Conservation (phyloP, 179 eudicot genomes). For the Gypsophila paniculata region DNA sequence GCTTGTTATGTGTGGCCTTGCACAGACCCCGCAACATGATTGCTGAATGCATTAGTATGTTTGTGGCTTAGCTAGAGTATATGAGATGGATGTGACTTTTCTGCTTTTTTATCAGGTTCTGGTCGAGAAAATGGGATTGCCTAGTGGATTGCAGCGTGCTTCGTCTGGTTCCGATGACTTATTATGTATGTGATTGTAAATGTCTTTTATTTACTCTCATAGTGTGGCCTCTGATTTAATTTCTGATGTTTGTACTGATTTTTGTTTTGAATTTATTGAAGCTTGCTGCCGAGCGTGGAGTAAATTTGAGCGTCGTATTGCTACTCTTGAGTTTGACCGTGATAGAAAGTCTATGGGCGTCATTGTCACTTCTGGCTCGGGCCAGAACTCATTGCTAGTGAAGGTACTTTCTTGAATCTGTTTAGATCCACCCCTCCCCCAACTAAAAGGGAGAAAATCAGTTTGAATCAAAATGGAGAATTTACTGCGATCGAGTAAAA, state of each 20-base stretch:
- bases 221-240: not conserved
- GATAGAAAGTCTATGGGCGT: slow-evolving; percentile 98
- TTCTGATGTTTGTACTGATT: slow-evolving; percentile 17
- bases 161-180: slow-evolving; percentile 40
- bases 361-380: slow-evolving; percentile 58
- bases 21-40: not conserved
- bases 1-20: not conserved
- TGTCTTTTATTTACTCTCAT: not conserved
- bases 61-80: not conserved
- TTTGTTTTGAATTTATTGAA: slow-evolving; percentile 23
- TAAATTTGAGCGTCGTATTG: slow-evolving; percentile 52
- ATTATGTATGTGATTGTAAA: slow-evolving; percentile 43
- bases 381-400: slow-evolving; percentile 62
- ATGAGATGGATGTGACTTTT: slow-evolving; percentile 13
- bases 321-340: slow-evolving; percentile 94
- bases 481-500: not conserved
- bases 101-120: slow-evolving; percentile 49
- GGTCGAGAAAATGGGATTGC: slow-evolving; percentile 92
- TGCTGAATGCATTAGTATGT: not conserved
- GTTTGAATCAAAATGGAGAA: not conserved
- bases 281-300: slow-evolving; percentile 73
- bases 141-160: slow-evolving; percentile 41
- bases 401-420: slow-evolving; percentile 45
- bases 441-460: not conserved
- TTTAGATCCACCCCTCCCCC: not conserved